Percentiles rank a stretch among this genome's conserved stretches.
phyloP scores from a whole-genome alignment of 2,329 filamentous ascomycete species.

The Alternaria alternata region DNA sequence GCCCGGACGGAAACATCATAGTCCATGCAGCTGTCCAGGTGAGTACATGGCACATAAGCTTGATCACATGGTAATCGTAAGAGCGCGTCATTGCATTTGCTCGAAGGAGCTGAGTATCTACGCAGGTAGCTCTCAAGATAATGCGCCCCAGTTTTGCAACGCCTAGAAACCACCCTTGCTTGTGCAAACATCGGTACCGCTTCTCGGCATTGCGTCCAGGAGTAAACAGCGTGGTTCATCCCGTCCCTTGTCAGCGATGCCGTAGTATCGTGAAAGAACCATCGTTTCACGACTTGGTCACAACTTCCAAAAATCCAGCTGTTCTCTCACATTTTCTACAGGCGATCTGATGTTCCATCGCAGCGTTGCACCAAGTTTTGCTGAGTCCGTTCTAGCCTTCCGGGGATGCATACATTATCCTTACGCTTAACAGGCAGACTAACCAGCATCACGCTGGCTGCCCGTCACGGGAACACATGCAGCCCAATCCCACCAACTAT shows the following conservation, averaged over 20 bases:
- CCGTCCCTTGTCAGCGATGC: not conserved
- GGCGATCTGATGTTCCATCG: not conserved
- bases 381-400: not conserved
- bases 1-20: not conserved
- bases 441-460: not conserved
- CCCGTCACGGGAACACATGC: not conserved
- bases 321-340: not conserved
- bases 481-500: not conserved
- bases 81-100: not conserved
- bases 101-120: not conserved
- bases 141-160: not conserved
- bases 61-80: not conserved
- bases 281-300: not conserved
- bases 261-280: not conserved
- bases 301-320: not conserved
- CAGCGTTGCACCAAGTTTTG: not conserved
- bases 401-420: not conserved
- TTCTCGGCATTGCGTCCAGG: not conserved
- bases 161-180: not conserved
- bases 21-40: not conserved
- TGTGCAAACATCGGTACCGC: not conserved
- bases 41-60: not conserved
- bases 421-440: not conserved
- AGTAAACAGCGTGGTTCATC: not conserved
- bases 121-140: not conserved